phyloP scores from a whole-genome alignment of 1,284 basidiomycete genomes.

The Marasmius sp. region DNA sequence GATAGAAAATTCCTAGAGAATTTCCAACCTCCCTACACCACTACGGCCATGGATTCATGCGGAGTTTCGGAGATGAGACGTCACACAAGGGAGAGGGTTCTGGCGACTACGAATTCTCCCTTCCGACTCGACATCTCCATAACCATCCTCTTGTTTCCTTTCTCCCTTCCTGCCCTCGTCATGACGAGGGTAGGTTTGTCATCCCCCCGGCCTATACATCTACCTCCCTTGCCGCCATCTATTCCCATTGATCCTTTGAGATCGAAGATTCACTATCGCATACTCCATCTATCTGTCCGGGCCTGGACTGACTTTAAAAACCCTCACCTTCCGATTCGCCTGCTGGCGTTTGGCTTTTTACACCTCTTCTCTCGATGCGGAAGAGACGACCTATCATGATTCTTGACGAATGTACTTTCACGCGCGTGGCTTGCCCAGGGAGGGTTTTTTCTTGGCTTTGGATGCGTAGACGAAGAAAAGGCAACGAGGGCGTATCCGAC shows the following conservation, averaged over 20 bases:
- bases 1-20: slow-evolving; percentile 13
- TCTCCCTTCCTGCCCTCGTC: background rate
- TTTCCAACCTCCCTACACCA: slow-evolving; percentile 5
- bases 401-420: slow-evolving; percentile 1
- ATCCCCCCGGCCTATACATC: background rate
- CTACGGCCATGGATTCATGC: slow-evolving; percentile 1
- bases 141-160: background rate
- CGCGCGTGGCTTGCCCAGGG: background rate
- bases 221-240: background rate
- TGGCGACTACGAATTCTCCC: background rate
- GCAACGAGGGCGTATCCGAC: background rate
- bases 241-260: background rate
- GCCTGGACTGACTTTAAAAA: background rate
- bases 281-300: background rate
- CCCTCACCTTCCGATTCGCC: background rate
- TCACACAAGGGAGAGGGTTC: background rate
- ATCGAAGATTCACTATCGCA: background rate
- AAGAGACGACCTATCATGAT: background rate
- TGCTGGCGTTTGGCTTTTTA: background rate
- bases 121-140: background rate
- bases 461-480: background rate
- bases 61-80: background rate
- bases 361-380: slow-evolving; percentile 2
- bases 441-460: background rate
- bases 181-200: background rate